Evolutionary conservation across 495 filamentous ascomycete genomes (phyloP), one percentile per base, ranked within the genome.

Genomic region (Penicillium roqueforti): DNA sequence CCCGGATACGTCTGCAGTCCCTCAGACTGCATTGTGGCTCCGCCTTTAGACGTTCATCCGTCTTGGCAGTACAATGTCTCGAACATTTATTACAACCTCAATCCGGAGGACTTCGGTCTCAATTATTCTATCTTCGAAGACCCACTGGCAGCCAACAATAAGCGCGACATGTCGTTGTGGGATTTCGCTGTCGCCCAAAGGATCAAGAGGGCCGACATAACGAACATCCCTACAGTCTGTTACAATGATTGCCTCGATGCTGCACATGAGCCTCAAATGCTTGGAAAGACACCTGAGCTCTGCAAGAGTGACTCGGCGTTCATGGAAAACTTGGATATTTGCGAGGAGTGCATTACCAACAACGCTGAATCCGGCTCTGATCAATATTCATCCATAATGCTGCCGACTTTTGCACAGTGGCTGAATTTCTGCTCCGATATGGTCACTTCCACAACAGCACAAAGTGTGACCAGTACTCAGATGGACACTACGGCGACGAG

Each of bases 31-130:
- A 64, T 78, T n/a, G 58, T 60, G 8, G 59, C 77, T n/a, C 68
- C 66, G 1, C 60, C 58, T 3, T 73, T 69, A 52, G 58, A 60
- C 8, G 54, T 56, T 7, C 66, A 77, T 1, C 48, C 67, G 50
- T 60, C 61, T 16, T 82, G 59, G 3, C 70, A 76, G 39, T 68
- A 77, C 68, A 78, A 80, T 14, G 68, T 80, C 16, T 75, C 74
- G 10, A 57, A 73, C 3, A 77, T 74, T 4, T 87, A 86, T 60
- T 88, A 82, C 69, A 80, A 87, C 39, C 74, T 88, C n/a, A 68
- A 81, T 18, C 86, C 86, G 6, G 57, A 63, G 1, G 72, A 70
- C 14, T 89, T 89, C 59, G 84, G 83, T 7, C 60, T 89, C 23
- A 78, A 75, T 43, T 79, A 83, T 53, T 75, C 72, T 29, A 85